phyloP scores from a whole-genome alignment of 106 monocot genomes.

The Acanthochlamys bracteata region DNA sequence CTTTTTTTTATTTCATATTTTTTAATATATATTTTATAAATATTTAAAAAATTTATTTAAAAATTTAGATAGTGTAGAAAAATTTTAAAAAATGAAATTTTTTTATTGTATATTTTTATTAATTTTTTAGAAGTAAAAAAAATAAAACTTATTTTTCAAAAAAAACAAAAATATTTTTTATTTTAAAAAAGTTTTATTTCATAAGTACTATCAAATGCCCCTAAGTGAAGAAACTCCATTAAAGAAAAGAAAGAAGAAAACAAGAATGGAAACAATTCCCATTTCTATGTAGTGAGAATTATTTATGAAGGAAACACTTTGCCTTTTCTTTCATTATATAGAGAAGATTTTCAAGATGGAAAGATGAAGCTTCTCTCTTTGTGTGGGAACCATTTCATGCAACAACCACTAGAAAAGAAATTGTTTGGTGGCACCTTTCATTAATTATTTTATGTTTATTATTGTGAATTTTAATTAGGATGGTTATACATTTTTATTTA shows the following conservation, averaged over 20 bases:
- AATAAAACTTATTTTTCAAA: too few species aligned
- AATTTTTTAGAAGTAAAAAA: too few species aligned
- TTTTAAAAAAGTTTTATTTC: too few species aligned
- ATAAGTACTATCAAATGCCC: too few species aligned
- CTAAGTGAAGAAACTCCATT: constrained; percentile 12
- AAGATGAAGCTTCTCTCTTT: background rate
- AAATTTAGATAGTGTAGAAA: too few species aligned
- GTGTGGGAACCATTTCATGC: constrained; percentile 7
- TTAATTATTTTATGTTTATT: too few species aligned
- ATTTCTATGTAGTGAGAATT: constrained; percentile 7
- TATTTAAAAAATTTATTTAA: too few species aligned
- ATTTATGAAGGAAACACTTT: background rate
- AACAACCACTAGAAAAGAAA: background rate
- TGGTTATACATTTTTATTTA: background rate
- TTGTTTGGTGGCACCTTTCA: background rate
- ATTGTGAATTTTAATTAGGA: background rate
- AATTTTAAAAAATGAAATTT: too few species aligned
- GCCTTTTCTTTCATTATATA: constrained; percentile 17
- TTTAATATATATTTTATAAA: too few species aligned
- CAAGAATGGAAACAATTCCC: constrained; percentile 18
- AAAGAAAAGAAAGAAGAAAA: constrained; percentile 24
- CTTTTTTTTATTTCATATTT: too few species aligned
- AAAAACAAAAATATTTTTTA: too few species aligned
- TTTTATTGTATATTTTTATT: too few species aligned
- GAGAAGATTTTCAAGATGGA: background rate